Base-by-base conservation (phyloP, 2,329 filamentous ascomycete species). In the Conoideocrella luteorostrata region DNA sequence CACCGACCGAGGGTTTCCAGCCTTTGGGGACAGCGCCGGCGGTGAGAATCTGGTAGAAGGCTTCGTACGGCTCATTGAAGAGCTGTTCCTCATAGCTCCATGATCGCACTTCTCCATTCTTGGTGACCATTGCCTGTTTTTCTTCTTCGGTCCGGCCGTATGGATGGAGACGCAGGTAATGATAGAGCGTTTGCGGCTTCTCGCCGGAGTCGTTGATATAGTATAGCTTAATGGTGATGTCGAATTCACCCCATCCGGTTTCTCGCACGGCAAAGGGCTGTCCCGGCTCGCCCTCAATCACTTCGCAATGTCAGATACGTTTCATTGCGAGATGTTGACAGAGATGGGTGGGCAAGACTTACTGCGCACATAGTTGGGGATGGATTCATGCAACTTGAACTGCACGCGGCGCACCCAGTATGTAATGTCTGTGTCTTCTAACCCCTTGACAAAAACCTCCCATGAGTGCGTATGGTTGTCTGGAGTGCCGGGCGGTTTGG, bases 181-280 rank as follows among this genome's bases (percentile, higher is more conserved):
- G 93, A 71, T 93, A 95, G 2, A 95, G 69, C n/a, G 90, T 94
- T 66, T 95, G 88, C 4, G 91, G 87, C 65, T 98, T 98, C 71
- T 98, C 93, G 56, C 80, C 82, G 29, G 83, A 86, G 60, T 94
- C 86, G 44, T 86, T 82, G 44, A 87, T 82, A 66, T 96, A 98
- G 70, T 95, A 95, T 35, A 98, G 76, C 60, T 95, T 89, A 61
- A 98, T 85, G 50, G 90, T 87, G 57, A 98, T 94, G 63, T 93
- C 88, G 69, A 98, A 98, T 68, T 96, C 93, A 57, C 93, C 93
- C 87, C 94, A 98, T 39, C 93, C 93, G 0, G 93, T 97, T 66
- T 97, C 93, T 50, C 80, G 79, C 48, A 97, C 85, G 57, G 88
- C 74, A 57, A 96, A 98, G 10, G 89, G 58, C 49, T 77, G 75